Evolutionary conservation across 1,284 basidiomycete genomes (phyloP).

Genomic region (Melampsora larici-populina): DNA sequence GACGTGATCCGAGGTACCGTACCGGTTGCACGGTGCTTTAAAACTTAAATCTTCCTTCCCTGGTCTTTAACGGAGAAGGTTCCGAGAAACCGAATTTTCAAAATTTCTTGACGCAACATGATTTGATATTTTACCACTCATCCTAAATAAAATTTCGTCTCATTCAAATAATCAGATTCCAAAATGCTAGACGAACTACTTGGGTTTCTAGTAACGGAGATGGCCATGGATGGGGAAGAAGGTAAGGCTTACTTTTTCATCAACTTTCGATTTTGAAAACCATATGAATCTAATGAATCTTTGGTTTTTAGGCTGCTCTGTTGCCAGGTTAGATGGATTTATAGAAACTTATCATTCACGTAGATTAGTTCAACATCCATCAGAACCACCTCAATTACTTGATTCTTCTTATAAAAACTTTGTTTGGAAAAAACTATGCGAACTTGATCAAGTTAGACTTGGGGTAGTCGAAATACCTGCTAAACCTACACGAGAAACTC

Average conservation of each 20-base stretch:
- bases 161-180: too few species aligned
- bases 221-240: slow-evolving; percentile 44
- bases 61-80: too few species aligned
- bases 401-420: slow-evolving; percentile 40
- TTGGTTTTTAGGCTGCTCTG: slow-evolving; percentile 27
- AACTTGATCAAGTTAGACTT: slow-evolving; percentile 40
- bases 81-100: too few species aligned
- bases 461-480: slow-evolving; percentile 16
- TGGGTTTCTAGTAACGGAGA: slow-evolving; percentile 30
- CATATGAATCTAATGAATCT: slow-evolving; percentile 3
- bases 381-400: slow-evolving; percentile 31
- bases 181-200: slow-evolving; percentile 40
- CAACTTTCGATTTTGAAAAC: background rate
- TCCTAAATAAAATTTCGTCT: too few species aligned
- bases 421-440: slow-evolving; percentile 39
- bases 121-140: too few species aligned
- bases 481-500: background rate
- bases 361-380: slow-evolving; percentile 13
- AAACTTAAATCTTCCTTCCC: too few species aligned
- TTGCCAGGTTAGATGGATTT: slow-evolving; percentile 39
- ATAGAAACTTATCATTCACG: slow-evolving; percentile 36
- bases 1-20: too few species aligned
- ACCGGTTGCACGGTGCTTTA: too few species aligned
- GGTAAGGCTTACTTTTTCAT: slow-evolving; percentile 1
- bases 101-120: too few species aligned